Evolutionary conservation across 768 basidiomycete genomes (phyloP).

Genomic region (Agrocybe praecox): DNA sequence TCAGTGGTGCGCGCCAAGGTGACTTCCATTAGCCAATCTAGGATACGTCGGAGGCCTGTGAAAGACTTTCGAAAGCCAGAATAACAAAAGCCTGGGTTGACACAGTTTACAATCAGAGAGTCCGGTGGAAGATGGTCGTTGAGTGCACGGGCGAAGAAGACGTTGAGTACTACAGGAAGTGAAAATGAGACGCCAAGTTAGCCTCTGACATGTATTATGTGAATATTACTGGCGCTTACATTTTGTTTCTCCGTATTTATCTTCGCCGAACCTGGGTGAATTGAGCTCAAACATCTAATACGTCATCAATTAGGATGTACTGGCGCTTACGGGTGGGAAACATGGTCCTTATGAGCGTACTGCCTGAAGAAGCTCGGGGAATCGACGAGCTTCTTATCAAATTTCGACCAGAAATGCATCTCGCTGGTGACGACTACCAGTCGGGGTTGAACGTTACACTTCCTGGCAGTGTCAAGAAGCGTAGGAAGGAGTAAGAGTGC

Average conservation of each 20-base stretch:
- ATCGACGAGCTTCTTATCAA: slow-evolving; percentile 15
- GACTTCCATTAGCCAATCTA: slow-evolving; percentile 27
- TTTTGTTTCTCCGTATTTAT: slow-evolving; percentile 14
- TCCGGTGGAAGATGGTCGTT: slow-evolving; percentile 26
- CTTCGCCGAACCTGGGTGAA: background rate
- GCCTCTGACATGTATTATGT: too few species aligned
- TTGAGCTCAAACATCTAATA: background rate
- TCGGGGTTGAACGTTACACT: slow-evolving; percentile 29
- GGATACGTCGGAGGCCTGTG: slow-evolving; percentile 11
- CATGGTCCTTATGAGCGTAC: background rate
- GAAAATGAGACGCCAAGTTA: background rate
- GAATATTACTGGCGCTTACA: background rate
- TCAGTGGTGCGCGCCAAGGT: slow-evolving; percentile 39
- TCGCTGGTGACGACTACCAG: slow-evolving; percentile 47
- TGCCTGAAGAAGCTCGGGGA: background rate
- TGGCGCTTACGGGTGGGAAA: background rate
- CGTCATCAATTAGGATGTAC: too few species aligned
- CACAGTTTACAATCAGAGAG: slow-evolving; percentile 34
- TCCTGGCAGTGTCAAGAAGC: slow-evolving; percentile 37
- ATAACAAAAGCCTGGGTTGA: slow-evolving; percentile 46
- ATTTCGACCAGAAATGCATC: slow-evolving; percentile 33
- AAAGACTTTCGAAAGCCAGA: slow-evolving; percentile 33
- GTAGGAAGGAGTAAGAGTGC: slow-evolving; percentile 43
- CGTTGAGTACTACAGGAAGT: slow-evolving; percentile 40
- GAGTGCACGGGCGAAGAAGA: slow-evolving; percentile 42